phyloP scores from a whole-genome alignment of 2,329 filamentous ascomycete species.

The Clonostachys rhizophaga region DNA sequence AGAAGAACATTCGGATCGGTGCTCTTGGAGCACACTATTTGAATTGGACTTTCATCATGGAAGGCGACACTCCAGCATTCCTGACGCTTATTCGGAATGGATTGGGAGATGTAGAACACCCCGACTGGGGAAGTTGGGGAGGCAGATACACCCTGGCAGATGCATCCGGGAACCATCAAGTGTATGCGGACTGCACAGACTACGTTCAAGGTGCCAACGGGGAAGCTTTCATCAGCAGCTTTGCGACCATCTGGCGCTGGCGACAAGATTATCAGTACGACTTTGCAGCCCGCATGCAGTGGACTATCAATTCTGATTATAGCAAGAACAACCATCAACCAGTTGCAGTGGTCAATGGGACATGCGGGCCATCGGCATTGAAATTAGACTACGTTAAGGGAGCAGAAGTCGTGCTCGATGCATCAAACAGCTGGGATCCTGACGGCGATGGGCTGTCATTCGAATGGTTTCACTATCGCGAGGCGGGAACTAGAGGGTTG shows the following conservation, averaged over 20 bases:
- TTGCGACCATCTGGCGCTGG: slow-evolving; percentile 35
- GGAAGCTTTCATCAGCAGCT: slow-evolving; percentile 11
- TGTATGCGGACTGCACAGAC: slow-evolving; percentile 15
- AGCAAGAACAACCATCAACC: slow-evolving; percentile 38
- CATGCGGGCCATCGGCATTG: slow-evolving; percentile 24
- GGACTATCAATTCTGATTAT: slow-evolving; percentile 20
- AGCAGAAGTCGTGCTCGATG: slow-evolving; percentile 30
- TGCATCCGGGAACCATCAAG: slow-evolving; percentile 12
- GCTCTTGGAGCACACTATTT: slow-evolving; percentile 34
- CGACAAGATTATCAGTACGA: slow-evolving; percentile 29
- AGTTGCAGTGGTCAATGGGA: slow-evolving; percentile 32
- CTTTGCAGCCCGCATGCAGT: slow-evolving; percentile 33
- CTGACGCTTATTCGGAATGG: slow-evolving; percentile 24
- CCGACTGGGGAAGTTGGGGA: slow-evolving; percentile 41
- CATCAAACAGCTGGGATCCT: slow-evolving; percentile 35
- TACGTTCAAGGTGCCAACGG: slow-evolving; percentile 14
- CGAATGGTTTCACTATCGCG: slow-evolving; percentile 41
- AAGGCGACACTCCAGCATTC: slow-evolving; percentile 43
- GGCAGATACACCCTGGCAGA: slow-evolving; percentile 28
- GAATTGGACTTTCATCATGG: slow-evolving; percentile 39
- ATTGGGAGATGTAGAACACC: slow-evolving; percentile 34
- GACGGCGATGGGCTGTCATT: slow-evolving; percentile 33
- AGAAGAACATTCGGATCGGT: slow-evolving; percentile 43
- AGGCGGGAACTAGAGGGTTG: slow-evolving; percentile 7
- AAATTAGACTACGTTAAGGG: slow-evolving; percentile 29